These are phyloP conservation scores for Phragmites australis DNA, from an alignment of 176 grass and related monocot genomes.

Conservation along the genomic window DNA sequence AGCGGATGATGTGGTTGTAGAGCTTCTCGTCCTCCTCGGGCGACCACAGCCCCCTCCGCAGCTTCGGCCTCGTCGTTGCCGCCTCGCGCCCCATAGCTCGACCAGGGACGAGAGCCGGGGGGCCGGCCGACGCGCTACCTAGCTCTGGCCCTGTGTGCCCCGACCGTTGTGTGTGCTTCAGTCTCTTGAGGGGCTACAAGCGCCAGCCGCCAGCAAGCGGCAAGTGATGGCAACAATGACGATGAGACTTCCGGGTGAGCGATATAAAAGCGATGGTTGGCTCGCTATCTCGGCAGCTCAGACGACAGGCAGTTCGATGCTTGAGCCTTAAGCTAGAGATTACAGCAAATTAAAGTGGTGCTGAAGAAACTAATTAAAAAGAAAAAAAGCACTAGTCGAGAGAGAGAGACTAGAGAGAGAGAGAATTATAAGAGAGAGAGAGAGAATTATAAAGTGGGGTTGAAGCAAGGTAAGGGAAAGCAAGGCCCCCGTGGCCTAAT, in stretches of 20 bases:
- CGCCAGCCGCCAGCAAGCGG: slow-evolving; percentile 21
- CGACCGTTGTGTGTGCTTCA: slow-evolving; percentile 27
- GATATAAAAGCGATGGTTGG: slow-evolving; percentile 48
- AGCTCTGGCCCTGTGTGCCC: slow-evolving; percentile 23
- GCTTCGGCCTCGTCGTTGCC: slow-evolving; percentile 59
- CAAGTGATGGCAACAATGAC: slow-evolving; percentile 51
- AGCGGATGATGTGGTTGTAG: slow-evolving; percentile 86
- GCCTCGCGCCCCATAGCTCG: slow-evolving; percentile 41
- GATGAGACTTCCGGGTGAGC: slow-evolving; percentile 35
- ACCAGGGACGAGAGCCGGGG: background rate
- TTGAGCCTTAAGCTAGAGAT: slow-evolving; percentile 53
- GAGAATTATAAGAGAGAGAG: background rate
- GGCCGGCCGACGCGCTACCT: background rate
- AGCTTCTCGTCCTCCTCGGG: slow-evolving; percentile 98
- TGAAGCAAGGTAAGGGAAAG: slow-evolving; percentile 64
- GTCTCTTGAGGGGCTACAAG: background rate
- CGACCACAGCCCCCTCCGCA: slow-evolving; percentile 84
- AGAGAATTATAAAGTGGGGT: slow-evolving; percentile 54
- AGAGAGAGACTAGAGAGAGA: slow-evolving; percentile 33
- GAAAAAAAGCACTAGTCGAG: background rate
- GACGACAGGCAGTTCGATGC: slow-evolving; percentile 46
- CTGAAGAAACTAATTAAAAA: slow-evolving; percentile 27
- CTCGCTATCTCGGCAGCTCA: slow-evolving; percentile 32
- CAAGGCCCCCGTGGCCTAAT: slow-evolving; percentile 42
- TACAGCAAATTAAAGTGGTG: slow-evolving; percentile 45